Evolutionary conservation across 805 yeast genomes (phyloP).

Genomic region (Priceomyces castillae): DNA sequence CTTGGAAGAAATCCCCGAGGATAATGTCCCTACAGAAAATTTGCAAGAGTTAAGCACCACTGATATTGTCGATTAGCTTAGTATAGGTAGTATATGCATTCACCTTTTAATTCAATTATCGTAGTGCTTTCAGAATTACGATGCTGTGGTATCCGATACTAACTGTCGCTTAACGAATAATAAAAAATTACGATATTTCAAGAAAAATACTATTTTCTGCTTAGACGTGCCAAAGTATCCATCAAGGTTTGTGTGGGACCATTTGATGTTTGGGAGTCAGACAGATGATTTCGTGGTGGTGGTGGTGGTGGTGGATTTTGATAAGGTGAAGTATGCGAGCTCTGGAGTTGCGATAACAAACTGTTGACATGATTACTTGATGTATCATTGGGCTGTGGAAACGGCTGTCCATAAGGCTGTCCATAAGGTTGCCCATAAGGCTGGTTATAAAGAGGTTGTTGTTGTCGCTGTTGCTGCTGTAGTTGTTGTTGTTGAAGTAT

Average conservation of each 20-base stretch:
- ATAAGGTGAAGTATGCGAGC: slow-evolving; percentile 8
- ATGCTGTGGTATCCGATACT: too few relatives aligned
- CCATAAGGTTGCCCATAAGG: slow-evolving; percentile 14
- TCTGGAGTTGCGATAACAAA: slow-evolving; percentile 26
- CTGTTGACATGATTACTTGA: slow-evolving; percentile 26
- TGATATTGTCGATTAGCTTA: slow-evolving; percentile 21
- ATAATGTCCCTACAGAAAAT: slow-evolving; percentile 4
- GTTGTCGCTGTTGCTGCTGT: slow-evolving; percentile 25
- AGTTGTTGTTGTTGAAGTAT: slow-evolving; percentile 28
- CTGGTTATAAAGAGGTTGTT: slow-evolving; percentile 14
- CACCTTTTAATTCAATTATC: background rate
- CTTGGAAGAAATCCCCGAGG: slow-evolving; percentile 10
- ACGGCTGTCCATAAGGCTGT: slow-evolving; percentile 9
- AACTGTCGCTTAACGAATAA: background rate
- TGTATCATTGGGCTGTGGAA: slow-evolving; percentile 14
- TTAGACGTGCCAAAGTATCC: slow-evolving; percentile 38
- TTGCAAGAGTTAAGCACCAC: slow-evolving; percentile 12
- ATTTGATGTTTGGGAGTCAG: slow-evolving; percentile 9
- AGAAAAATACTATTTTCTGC: slow-evolving; percentile 21
- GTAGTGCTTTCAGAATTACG: background rate
- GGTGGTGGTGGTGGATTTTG: background rate
- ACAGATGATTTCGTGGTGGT: slow-evolving; percentile 8
- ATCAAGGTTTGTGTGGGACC: slow-evolving; percentile 25
- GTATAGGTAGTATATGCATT: background rate
- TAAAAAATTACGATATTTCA: background rate